phyloP scores from a whole-genome alignment of 345 rosid genomes.

The Erucastrum elatum region DNA sequence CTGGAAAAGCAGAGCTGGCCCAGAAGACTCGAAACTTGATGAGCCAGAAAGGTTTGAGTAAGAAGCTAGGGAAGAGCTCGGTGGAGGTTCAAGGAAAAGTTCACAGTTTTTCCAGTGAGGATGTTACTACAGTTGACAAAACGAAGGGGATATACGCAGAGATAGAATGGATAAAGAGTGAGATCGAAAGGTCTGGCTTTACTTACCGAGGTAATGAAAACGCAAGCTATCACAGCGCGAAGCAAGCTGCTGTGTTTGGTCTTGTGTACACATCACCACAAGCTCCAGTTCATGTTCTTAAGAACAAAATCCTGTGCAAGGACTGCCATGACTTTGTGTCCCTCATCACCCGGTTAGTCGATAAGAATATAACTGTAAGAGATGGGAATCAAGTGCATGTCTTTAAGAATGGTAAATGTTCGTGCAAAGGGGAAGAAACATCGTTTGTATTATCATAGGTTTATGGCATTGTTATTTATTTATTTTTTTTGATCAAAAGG shows the following conservation, averaged over 20 bases:
- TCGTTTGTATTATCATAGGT: slow-evolving; percentile 11
- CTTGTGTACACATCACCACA: slow-evolving; percentile 12
- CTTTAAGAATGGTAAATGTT: slow-evolving; percentile 41
- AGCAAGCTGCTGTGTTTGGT: not conserved
- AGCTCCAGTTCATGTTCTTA: slow-evolving; percentile 31
- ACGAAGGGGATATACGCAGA: slow-evolving; percentile 31
- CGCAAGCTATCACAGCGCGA: slow-evolving; percentile 34
- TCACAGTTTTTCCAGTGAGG: slow-evolving; percentile 36
- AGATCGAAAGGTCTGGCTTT: slow-evolving; percentile 28
- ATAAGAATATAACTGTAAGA: slow-evolving; percentile 42
- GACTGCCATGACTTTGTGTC: slow-evolving; percentile 42
- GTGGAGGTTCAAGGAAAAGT: slow-evolving; percentile 38
- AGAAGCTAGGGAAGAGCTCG: slow-evolving; percentile 31
- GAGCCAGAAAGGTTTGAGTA: slow-evolving; percentile 38
- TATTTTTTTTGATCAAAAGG: no score
- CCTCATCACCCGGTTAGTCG: slow-evolving; percentile 29
- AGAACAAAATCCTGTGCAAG: slow-evolving; percentile 37
- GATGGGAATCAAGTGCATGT: slow-evolving; percentile 40
- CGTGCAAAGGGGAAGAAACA: slow-evolving; percentile 32
- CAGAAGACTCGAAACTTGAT: slow-evolving; percentile 44
- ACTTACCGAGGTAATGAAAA: slow-evolving; percentile 25
- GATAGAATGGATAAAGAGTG: slow-evolving; percentile 25
- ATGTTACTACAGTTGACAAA: slow-evolving; percentile 24
- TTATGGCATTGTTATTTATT: no score
- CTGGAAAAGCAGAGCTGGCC: slow-evolving; percentile 46